Conservation (phyloP, 2,329 filamentous ascomycete species). For the Myrmaecium sp. region DNA sequence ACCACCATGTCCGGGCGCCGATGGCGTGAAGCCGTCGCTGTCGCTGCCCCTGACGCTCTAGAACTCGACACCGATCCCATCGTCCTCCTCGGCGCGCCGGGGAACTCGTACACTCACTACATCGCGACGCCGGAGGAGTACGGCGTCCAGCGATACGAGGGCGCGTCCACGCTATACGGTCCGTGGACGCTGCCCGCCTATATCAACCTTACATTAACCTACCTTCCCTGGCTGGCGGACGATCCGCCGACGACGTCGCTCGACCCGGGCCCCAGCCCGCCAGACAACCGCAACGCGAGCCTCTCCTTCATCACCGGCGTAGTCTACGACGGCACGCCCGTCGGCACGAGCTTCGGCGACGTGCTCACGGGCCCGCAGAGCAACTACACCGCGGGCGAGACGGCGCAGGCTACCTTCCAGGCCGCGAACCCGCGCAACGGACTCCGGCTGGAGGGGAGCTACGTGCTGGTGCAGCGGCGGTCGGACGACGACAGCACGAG, state of each 20-base stretch:
- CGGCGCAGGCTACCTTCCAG: constrained; percentile 53
- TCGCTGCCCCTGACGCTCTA: constrained; percentile 15
- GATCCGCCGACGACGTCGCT: constrained; percentile 11
- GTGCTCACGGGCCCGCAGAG: constrained; percentile 40
- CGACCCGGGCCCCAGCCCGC: constrained; percentile 45
- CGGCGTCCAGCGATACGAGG: constrained; percentile 75
- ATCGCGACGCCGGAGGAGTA: constrained; percentile 69
- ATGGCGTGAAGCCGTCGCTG: constrained; percentile 57
- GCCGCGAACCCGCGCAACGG: constrained; percentile 86
- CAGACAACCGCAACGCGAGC: constrained; percentile 60
- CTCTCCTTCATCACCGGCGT: constrained; percentile 69
- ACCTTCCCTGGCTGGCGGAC: constrained; percentile 48
- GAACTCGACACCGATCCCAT: constrained; percentile 16
- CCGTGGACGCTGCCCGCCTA: constrained; percentile 69
- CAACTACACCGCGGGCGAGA: constrained; percentile 41
- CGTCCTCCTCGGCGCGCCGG: constrained; percentile 76
- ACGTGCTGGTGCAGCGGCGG: constrained; percentile 55
- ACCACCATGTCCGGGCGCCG: constrained; percentile 84
- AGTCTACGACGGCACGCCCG: constrained; percentile 50
- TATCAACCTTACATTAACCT: constrained; percentile 66
- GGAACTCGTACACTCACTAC: constrained; percentile 82
- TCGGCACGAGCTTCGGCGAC: constrained; percentile 54
- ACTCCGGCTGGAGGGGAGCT: constrained; percentile 61
- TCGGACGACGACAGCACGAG: constrained; percentile 17
- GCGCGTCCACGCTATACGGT: constrained; percentile 81